Evolutionary conservation across 805 yeast genomes (phyloP).

Genomic region (Barnettozyma vustinii): DNA sequence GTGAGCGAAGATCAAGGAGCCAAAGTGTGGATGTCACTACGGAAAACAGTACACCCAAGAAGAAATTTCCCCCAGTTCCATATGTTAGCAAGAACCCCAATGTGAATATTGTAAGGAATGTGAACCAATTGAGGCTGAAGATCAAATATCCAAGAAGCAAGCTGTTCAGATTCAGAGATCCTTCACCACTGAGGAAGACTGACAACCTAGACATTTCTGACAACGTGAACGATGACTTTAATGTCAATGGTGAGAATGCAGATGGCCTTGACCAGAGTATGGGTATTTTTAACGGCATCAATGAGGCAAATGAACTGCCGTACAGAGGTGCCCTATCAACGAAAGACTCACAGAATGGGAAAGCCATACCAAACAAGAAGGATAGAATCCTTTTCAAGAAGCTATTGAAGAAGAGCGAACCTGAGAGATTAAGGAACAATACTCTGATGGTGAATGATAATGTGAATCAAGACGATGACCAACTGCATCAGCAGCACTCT

Average conservation of each 20-base stretch:
- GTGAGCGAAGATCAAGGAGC: slow-evolving; percentile 6
- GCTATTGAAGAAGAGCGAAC: slow-evolving; percentile 35
- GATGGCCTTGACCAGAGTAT: slow-evolving; percentile 8
- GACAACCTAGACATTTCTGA: slow-evolving; percentile 20
- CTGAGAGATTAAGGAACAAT: slow-evolving; percentile 33
- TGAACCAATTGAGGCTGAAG: slow-evolving; percentile 21
- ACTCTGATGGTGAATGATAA: slow-evolving; percentile 25
- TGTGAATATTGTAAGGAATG: slow-evolving; percentile 16
- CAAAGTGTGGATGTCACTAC: not conserved
- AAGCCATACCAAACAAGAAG: slow-evolving; percentile 51
- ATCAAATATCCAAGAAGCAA: slow-evolving; percentile 14
- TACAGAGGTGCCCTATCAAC: slow-evolving; percentile 59
- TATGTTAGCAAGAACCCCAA: slow-evolving; percentile 18
- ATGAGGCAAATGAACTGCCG: slow-evolving; percentile 50
- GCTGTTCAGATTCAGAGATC: slow-evolving; percentile 23
- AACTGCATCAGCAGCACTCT: slow-evolving; percentile 3
- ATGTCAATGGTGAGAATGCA: slow-evolving; percentile 16
- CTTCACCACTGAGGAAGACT: slow-evolving; percentile 17
- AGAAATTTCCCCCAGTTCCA: not conserved
- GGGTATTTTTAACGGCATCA: slow-evolving; percentile 4
- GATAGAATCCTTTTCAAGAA: slow-evolving; percentile 47
- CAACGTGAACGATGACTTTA: slow-evolving; percentile 23
- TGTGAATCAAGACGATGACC: slow-evolving; percentile 3
- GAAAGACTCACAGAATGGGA: slow-evolving; percentile 52
- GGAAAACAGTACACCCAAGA: not conserved